These are phyloP conservation scores for Emericellopsis terricola DNA, from an alignment of 495 filamentous ascomycete species.

Conservation along the genomic window DNA sequence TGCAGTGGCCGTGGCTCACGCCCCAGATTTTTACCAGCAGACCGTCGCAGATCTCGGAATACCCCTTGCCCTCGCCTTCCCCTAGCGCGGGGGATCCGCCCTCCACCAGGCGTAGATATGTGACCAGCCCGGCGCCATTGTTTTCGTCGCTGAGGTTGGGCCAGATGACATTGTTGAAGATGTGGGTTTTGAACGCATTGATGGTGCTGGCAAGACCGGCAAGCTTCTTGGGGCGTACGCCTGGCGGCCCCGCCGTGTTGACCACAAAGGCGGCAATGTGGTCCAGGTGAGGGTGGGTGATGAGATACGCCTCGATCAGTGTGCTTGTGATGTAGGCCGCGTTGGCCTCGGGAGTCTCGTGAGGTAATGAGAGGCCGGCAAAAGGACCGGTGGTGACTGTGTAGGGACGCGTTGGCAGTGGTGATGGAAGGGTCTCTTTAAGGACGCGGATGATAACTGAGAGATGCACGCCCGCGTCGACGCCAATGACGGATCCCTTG, in stretches of 20 bases:
- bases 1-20: conserved; percentile 78
- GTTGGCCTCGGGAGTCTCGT: conserved; percentile 47
- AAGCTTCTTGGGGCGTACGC: conserved; percentile 57
- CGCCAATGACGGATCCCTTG: conserved; percentile 63
- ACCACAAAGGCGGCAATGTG: conserved; percentile 83
- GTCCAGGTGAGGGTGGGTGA: conserved; percentile 90
- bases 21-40: conserved; percentile 59
- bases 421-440: conserved; percentile 16
- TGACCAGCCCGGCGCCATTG: conserved; percentile 79
- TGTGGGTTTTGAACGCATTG: conserved; percentile 71
- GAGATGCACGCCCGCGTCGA: conserved; percentile 86
- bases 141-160: conserved; percentile 94
- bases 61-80: conserved; percentile 56
- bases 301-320: conserved; percentile 70
- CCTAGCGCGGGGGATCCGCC: conserved; percentile 71
- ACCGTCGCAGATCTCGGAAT: conserved; percentile 70
- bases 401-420: conserved; percentile 1
- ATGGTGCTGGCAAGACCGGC: conserved; percentile 76
- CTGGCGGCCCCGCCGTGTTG: conserved; percentile 72
- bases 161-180: conserved; percentile 98
- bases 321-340: conserved; percentile 59
- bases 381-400: conserved; percentile 43
- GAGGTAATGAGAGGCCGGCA: conserved; percentile 47
- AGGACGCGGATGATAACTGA: conserved; percentile 64
- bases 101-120: conserved; percentile 72